Evolutionary conservation across 371 early-diverging fungal genomes (phyloP).

Genomic region (Mucor indicus): DNA sequence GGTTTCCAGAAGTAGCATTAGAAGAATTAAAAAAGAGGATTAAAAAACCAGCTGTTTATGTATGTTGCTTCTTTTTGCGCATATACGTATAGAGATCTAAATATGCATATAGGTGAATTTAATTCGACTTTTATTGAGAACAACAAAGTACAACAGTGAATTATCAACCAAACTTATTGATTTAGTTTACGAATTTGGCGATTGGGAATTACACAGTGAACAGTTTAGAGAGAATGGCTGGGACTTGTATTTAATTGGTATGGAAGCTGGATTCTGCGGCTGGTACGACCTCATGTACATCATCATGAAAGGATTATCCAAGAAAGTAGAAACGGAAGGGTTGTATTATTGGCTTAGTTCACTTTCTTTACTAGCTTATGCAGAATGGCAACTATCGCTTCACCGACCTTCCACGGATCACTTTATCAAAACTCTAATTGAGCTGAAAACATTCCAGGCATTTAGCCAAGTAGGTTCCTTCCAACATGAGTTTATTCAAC

Average conservation of each 20-base stretch:
- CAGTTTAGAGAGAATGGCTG: constrained; percentile 24
- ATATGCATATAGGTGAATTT: constrained; percentile 35
- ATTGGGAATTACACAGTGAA: constrained; percentile 14
- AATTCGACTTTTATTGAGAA: constrained; percentile 24
- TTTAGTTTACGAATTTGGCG: constrained; percentile 20
- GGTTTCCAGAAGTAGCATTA: constrained; percentile 22
- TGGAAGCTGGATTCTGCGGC: constrained; percentile 32
- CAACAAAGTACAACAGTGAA: constrained; percentile 1
- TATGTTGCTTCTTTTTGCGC: constrained; percentile 7
- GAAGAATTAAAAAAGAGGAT: constrained; percentile 13
- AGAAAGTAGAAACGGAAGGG: constrained; percentile 29
- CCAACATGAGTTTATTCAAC: constrained; percentile 30
- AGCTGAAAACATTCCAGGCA: constrained; percentile 32
- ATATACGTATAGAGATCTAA: too few species aligned
- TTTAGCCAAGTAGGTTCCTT: constrained; percentile 16
- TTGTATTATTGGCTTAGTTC: constrained; percentile 29
- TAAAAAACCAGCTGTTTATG: constrained; percentile 15
- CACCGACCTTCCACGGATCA: not conserved
- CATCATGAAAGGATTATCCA: constrained; percentile 16
- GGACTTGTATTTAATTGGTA: constrained; percentile 32
- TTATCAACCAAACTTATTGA: constrained; percentile 3
- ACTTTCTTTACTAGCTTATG: constrained; percentile 21
- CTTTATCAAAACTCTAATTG: constrained; percentile 3
- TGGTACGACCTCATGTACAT: constrained; percentile 35
- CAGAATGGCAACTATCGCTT: constrained; percentile 21